Percentiles rank a stretch among this genome's conserved stretches.
These are phyloP conservation scores for Inga leiocalycina DNA, from an alignment of 306 rosid species.

Conservation along the genomic window DNA sequence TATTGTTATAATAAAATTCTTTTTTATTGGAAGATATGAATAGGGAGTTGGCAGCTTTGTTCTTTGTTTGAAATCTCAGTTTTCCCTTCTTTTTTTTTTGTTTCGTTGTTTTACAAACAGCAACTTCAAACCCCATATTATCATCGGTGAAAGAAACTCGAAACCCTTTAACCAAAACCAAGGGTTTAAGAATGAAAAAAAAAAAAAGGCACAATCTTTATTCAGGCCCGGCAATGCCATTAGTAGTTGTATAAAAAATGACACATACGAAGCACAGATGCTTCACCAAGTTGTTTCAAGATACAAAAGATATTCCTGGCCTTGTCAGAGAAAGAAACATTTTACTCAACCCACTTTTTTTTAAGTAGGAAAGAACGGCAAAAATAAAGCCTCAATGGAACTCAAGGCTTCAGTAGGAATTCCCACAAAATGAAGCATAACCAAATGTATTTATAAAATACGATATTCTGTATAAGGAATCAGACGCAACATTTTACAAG, in stretches of 20 bases:
- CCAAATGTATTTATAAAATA: neutral
- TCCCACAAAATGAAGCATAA: neutral
- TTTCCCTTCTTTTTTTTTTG: neutral
- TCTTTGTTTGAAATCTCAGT: neutral
- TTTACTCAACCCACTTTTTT: neutral
- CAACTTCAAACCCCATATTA: neutral
- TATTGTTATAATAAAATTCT: neutral
- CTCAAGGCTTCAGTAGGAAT: neutral
- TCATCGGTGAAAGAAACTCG: neutral
- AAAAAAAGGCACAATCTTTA: too few species aligned
- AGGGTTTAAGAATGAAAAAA: too few species aligned
- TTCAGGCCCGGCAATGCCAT: neutral
- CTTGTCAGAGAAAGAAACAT: neutral
- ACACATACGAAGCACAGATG: neutral
- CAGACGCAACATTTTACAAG: neutral
- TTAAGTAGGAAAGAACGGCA: neutral
- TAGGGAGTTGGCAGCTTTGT: neutral
- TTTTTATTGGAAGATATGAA: neutral
- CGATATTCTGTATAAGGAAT: neutral
- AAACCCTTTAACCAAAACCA: neutral
- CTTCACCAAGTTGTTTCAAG: neutral
- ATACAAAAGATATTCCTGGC: neutral
- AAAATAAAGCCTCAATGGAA: neutral
- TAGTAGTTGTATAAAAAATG: neutral
- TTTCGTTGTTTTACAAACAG: neutral